These are phyloP conservation scores for Aureobasidium mangrovei DNA, from an alignment of 2,329 filamentous ascomycete species.

Conservation along the genomic window DNA sequence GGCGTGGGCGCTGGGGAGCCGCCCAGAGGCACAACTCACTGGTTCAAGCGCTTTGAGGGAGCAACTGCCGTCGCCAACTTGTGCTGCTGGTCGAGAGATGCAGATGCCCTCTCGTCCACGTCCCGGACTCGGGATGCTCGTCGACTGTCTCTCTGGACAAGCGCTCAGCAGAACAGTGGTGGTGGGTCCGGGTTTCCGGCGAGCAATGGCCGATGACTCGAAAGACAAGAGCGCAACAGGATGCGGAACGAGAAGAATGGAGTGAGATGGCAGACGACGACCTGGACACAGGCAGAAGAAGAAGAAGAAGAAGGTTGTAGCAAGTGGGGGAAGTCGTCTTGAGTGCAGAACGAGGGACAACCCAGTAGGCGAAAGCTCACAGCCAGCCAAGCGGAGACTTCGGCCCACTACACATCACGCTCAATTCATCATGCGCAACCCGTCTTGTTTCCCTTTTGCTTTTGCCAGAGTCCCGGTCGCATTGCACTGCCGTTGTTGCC, in stretches of 20 bases:
- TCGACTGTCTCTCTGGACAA: background rate
- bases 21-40: slow-evolving; percentile 5
- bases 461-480: background rate
- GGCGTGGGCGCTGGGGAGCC: slow-evolving; percentile 9
- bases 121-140: background rate
- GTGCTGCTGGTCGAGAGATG: background rate
- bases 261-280: background rate
- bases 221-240: background rate
- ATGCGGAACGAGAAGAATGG: background rate
- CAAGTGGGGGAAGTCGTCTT: slow-evolving; percentile 7
- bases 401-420: slow-evolving; percentile 14
- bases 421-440: slow-evolving; percentile 13
- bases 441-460: slow-evolving; percentile 4
- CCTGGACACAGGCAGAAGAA: background rate
- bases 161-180: slow-evolving; percentile 7
- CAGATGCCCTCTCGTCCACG: background rate
- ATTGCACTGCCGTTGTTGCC: background rate
- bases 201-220: slow-evolving; percentile 10
- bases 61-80: background rate
- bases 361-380: background rate
- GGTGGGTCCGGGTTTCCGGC: slow-evolving; percentile 3
- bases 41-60: slow-evolving; percentile 3
- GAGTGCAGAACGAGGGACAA: background rate
- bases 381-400: slow-evolving; percentile 7
- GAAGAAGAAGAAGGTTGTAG: background rate